Percentiles rank a stretch among this genome's conserved stretches.
These are phyloP conservation scores for Epichloe glyceriae DNA, from an alignment of 2,329 filamentous ascomycete genomes.

Conservation along the genomic window DNA sequence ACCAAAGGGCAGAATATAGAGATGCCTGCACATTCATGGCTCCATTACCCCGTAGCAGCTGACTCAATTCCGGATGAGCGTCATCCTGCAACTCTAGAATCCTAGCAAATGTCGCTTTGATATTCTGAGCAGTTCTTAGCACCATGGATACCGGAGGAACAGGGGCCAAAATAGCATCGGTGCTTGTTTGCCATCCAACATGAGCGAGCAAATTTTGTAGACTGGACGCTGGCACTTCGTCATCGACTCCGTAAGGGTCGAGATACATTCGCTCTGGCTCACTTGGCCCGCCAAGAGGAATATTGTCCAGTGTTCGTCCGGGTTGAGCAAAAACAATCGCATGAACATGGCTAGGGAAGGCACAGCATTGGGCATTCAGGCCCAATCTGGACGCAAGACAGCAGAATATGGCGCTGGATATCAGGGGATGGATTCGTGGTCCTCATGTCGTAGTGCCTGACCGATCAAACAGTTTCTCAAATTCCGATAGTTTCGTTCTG, in stretches of 20 bases:
- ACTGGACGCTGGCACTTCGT: slow-evolving; percentile 49
- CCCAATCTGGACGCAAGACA: slow-evolving; percentile 62
- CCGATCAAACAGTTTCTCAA: slow-evolving; percentile 83
- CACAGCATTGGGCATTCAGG: slow-evolving; percentile 64
- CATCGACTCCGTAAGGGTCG: slow-evolving; percentile 62
- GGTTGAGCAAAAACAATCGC: slow-evolving; percentile 55
- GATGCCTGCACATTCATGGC: slow-evolving; percentile 39
- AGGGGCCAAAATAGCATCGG: slow-evolving; percentile 45
- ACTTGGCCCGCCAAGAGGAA: slow-evolving; percentile 22
- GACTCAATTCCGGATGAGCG: slow-evolving; percentile 16
- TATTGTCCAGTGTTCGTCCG: slow-evolving; percentile 47
- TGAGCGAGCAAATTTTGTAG: slow-evolving; percentile 47
- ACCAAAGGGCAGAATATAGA: slow-evolving; percentile 65
- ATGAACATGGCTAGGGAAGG: slow-evolving; percentile 76
- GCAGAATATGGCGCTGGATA: slow-evolving; percentile 79
- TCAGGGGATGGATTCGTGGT: slow-evolving; percentile 70
- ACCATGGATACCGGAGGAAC: slow-evolving; percentile 56
- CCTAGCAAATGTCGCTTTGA: slow-evolving; percentile 50
- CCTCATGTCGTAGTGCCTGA: slow-evolving; percentile 57
- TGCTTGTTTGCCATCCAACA: slow-evolving; percentile 29
- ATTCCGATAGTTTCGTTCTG: slow-evolving; percentile 56
- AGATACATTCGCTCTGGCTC: slow-evolving; percentile 54
- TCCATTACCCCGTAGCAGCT: slow-evolving; percentile 23
- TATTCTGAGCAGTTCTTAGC: slow-evolving; percentile 62
- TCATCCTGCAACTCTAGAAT: slow-evolving; percentile 17